Base-by-base conservation (phyloP, 1,139 yeast genomes). In the Candida freyschussii region DNA sequence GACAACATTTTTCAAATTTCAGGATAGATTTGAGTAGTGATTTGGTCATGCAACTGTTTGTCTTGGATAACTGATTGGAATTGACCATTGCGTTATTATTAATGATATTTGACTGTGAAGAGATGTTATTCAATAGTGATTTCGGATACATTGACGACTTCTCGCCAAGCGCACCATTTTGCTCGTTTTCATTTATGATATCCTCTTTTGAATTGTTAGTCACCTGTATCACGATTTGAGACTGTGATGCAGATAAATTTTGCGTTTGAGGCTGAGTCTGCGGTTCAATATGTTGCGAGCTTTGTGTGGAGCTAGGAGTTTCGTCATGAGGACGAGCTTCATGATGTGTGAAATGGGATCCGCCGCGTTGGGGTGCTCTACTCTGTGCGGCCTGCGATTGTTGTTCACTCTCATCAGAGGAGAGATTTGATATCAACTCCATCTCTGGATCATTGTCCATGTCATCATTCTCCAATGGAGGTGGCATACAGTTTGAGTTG, bases 361-460 rank as follows among this genome's bases (percentile, higher is more conserved):
- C 13, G n/a, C n/a, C n/a, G n/a, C n/a, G n/a, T n/a, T n/a, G n/a
- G n/a, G n/a, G n/a, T n/a, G n/a, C n/a, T n/a, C n/a, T n/a, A n/a
- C n/a, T n/a, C n/a, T n/a, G n/a, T n/a, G n/a, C n/a, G n/a, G 30
- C 20, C 17, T 24, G 36, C 2, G 26, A 27, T 17, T 32, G 36
- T 22, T 41, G 42, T 26, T 39, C 43, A 20, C 34, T 40, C 28
- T 41, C 45, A 18, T 41, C 45, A 4, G 45, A 41, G 1, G 45
- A 41, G 13, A 39, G 14, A 19, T 41, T 41, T 9, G 45, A 39
- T 7, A 39, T 20, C 2, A 39, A 26, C 16, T 41, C 45, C 25
- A 37, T 26, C 22, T 37, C 44, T 8, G 30, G 34, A 10, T 36
- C 41, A 16, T 34, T 29, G 3, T 33, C 34, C 5, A n/a, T 27